Percentiles rank a stretch among this genome's conserved stretches.
Conservation (phyloP, 1,284 basidiomycete genomes). For the Sporisorium graminicola region DNA sequence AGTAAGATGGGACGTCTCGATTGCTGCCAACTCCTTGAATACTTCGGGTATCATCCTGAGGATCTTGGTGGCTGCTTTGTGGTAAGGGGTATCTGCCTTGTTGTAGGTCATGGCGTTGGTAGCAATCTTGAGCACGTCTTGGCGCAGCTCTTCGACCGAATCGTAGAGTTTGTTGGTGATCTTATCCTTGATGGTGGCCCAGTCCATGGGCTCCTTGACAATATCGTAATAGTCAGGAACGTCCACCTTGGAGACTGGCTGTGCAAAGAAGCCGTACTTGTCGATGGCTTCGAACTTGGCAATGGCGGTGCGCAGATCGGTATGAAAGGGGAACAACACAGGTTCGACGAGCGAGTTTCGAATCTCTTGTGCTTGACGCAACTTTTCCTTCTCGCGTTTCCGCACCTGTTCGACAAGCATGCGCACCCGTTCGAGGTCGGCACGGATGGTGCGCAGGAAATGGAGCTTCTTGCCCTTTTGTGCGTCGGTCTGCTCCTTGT, state of each 20-base stretch:
- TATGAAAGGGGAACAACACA: constrained; percentile 44
- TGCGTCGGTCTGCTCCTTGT: constrained; percentile 74
- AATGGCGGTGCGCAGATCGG: constrained; percentile 34
- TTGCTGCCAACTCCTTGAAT: constrained; percentile 71
- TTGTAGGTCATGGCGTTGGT: constrained; percentile 92
- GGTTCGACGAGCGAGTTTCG: constrained; percentile 76
- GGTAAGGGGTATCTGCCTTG: constrained; percentile 78
- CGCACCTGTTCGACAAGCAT: constrained; percentile 80
- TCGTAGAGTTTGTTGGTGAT: constrained; percentile 83
- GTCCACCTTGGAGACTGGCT: constrained; percentile 74
- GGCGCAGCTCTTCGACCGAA: constrained; percentile 81
- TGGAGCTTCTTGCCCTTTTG: constrained; percentile 83
- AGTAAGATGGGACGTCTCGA: constrained; percentile 37
- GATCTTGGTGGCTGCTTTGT: constrained; percentile 81
- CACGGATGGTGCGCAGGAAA: constrained; percentile 75
- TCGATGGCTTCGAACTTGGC: constrained; percentile 45
- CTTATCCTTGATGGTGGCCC: constrained; percentile 76
- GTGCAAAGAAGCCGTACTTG: constrained; percentile 53
- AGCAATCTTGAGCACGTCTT: constrained; percentile 84
- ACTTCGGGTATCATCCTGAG: constrained; percentile 76
- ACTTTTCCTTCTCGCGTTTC: constrained; percentile 87
- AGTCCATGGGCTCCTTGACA: constrained; percentile 89
- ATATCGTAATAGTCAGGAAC: constrained; percentile 94
- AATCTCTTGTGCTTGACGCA: constrained; percentile 79
- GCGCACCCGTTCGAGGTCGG: constrained; percentile 82